Conservation (phyloP, 2,329 filamentous ascomycete species). For the Talaromyces sp. region DNA sequence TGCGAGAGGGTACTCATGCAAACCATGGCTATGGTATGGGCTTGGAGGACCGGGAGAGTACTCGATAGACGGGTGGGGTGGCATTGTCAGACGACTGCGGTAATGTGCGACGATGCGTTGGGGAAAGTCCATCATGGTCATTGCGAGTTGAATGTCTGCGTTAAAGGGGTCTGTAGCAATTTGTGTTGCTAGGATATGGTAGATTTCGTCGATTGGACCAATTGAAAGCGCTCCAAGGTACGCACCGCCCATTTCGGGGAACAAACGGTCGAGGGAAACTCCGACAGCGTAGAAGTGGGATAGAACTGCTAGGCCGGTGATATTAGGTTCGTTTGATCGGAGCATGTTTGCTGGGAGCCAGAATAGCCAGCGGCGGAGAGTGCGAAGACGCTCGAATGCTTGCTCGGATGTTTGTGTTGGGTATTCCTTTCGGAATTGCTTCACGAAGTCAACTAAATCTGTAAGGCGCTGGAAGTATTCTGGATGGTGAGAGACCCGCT, state of each 20-base stretch:
- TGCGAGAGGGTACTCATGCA: slow-evolving; percentile 35
- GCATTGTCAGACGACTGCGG: slow-evolving; percentile 69
- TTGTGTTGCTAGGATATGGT: slow-evolving; percentile 71
- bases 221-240: slow-evolving; percentile 84
- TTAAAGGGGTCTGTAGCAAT: slow-evolving; percentile 62
- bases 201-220: slow-evolving; percentile 82
- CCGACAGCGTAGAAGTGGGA: slow-evolving; percentile 91
- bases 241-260: slow-evolving; percentile 85
- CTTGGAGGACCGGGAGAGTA: slow-evolving; percentile 42
- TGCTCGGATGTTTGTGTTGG: slow-evolving; percentile 73
- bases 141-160: slow-evolving; percentile 62
- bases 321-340: slow-evolving; percentile 73
- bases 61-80: slow-evolving; percentile 40
- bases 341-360: slow-evolving; percentile 89
- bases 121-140: slow-evolving; percentile 72
- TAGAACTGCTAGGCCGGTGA: slow-evolving; percentile 78
- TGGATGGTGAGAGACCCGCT: slow-evolving; percentile 68
- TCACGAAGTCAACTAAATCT: slow-evolving; percentile 72
- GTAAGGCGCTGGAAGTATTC: slow-evolving; percentile 70
- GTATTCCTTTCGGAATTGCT: slow-evolving; percentile 71
- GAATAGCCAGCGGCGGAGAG: slow-evolving; percentile 89
- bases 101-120: slow-evolving; percentile 71
- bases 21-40: slow-evolving; percentile 31
- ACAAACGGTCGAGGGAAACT: slow-evolving; percentile 84
- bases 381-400: slow-evolving; percentile 87